phyloP scores from a whole-genome alignment of 495 filamentous ascomycete genomes.

The Tuber indicum region DNA sequence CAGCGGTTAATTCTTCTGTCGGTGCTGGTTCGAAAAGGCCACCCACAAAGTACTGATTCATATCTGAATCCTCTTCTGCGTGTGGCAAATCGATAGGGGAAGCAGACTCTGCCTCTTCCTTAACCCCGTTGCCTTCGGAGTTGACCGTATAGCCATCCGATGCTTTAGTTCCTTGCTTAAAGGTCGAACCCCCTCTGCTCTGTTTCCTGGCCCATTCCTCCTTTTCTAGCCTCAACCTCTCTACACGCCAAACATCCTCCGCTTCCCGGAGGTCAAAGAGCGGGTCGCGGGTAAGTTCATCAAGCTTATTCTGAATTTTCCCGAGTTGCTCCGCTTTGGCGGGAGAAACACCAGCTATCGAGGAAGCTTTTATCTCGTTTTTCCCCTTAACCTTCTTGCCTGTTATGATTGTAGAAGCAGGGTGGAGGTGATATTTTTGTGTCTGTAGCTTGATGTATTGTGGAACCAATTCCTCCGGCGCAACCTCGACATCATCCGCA shows the following conservation, averaged over 20 bases:
- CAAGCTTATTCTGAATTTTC: constrained; percentile 63
- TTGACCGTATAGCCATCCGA: constrained; percentile 1
- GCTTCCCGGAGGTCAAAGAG: constrained; percentile 76
- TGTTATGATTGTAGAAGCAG: constrained; percentile 49
- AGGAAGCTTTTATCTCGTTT: constrained; percentile 22
- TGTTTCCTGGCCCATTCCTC: constrained; percentile 45
- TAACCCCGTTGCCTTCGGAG: constrained; percentile 2
- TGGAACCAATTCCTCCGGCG: constrained; percentile 68
- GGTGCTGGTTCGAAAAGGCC: constrained; percentile 34
- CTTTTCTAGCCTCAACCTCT: constrained; percentile 60
- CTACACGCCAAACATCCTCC: constrained; percentile 63
- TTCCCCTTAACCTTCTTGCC: constrained; percentile 47
- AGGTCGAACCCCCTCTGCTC: constrained; percentile 16
- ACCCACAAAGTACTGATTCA: constrained; percentile 21
- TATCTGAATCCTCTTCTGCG: constrained; percentile 15
- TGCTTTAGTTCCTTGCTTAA: constrained; percentile 4
- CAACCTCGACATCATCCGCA: constrained; percentile 53
- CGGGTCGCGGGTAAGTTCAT: constrained; percentile 72
- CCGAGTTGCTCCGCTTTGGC: constrained; percentile 46
- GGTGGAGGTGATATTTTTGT: constrained; percentile 64
- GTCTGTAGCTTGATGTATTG: constrained; percentile 66
- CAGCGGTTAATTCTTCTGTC: constrained; percentile 48
- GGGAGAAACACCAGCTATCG: constrained; percentile 40
- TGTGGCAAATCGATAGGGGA: neutral
- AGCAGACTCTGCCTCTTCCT: neutral